Evolutionary conservation across 2,329 filamentous ascomycete genomes (phyloP).

Genomic region (Metarhizium sp.): DNA sequence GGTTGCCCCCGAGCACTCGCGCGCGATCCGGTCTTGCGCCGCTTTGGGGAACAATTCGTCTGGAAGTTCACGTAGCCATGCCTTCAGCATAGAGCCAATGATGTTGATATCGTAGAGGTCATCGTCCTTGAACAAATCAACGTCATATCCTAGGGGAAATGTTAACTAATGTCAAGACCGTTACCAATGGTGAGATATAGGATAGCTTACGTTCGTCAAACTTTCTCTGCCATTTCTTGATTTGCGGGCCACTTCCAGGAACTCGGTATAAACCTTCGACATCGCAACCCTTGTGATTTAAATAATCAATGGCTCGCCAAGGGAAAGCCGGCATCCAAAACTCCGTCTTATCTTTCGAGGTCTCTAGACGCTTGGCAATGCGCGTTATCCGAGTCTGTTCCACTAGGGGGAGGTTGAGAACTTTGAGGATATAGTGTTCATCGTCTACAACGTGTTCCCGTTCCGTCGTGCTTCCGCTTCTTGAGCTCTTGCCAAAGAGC

Average conservation of each 20-base stretch:
- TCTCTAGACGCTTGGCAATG: slow-evolving; percentile 81
- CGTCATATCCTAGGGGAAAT: slow-evolving; percentile 58
- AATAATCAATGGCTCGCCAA: slow-evolving; percentile 91
- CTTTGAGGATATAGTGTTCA: slow-evolving; percentile 74
- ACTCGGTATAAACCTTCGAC: slow-evolving; percentile 91
- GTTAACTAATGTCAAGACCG: slow-evolving; percentile 2
- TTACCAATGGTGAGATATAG: not conserved
- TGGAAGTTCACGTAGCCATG: slow-evolving; percentile 89
- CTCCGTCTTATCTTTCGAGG: slow-evolving; percentile 89
- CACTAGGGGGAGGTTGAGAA: slow-evolving; percentile 77
- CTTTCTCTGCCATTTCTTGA: slow-evolving; percentile 86
- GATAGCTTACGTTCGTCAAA: slow-evolving; percentile 69
- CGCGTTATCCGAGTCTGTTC: slow-evolving; percentile 86
- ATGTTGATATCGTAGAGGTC: slow-evolving; percentile 95
- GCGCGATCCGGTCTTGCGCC: slow-evolving; percentile 69
- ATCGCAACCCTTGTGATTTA: slow-evolving; percentile 90
- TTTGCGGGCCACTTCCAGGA: slow-evolving; percentile 79
- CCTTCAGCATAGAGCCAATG: slow-evolving; percentile 91
- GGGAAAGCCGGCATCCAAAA: slow-evolving; percentile 98
- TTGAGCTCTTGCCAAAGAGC: slow-evolving; percentile 68
- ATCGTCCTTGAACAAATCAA: slow-evolving; percentile 79
- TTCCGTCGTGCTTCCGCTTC: slow-evolving; percentile 62
- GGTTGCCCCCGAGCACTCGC: slow-evolving; percentile 70
- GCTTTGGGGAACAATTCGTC: slow-evolving; percentile 87
- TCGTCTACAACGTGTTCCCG: slow-evolving; percentile 60